phyloP scores from a whole-genome alignment of 164 flowering plant genomes.

The Akebia trifoliata region DNA sequence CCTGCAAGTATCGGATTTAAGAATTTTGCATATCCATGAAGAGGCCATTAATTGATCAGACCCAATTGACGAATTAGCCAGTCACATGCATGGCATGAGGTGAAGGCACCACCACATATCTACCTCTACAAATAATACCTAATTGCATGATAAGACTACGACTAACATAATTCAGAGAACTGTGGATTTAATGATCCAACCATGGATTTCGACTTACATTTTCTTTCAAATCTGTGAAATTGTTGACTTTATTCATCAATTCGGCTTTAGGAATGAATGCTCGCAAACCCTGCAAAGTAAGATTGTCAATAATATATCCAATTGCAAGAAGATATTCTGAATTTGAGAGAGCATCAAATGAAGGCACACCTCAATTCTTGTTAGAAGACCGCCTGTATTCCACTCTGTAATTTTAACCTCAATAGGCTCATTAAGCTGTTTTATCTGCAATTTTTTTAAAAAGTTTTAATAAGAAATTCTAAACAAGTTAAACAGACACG shows the following conservation, averaged over 20 bases:
- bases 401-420: constrained; percentile 84
- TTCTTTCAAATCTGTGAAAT: constrained; percentile 71
- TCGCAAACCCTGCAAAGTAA: constrained; percentile 68
- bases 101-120: neutral
- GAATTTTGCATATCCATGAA: too few relatives aligned
- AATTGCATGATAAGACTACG: neutral
- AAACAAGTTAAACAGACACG: too few relatives aligned
- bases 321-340: neutral
- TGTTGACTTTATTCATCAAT: constrained; percentile 62
- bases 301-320: neutral
- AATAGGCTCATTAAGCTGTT: constrained; percentile 81
- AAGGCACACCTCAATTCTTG: constrained; percentile 79
- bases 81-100: neutral
- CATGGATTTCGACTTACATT: constrained; percentile 46
- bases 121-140: neutral
- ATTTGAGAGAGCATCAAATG: neutral
- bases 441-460: constrained; percentile 48
- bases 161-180: neutral
- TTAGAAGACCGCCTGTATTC: constrained; percentile 95
- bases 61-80: neutral
- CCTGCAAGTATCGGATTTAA: too few relatives aligned
- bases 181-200: neutral
- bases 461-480: neutral
- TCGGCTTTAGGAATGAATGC: constrained; percentile 94
- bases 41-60: too few relatives aligned